phyloP scores from a whole-genome alignment of 2,329 filamentous ascomycete species.

The Neophaeococcomyces aloes region DNA sequence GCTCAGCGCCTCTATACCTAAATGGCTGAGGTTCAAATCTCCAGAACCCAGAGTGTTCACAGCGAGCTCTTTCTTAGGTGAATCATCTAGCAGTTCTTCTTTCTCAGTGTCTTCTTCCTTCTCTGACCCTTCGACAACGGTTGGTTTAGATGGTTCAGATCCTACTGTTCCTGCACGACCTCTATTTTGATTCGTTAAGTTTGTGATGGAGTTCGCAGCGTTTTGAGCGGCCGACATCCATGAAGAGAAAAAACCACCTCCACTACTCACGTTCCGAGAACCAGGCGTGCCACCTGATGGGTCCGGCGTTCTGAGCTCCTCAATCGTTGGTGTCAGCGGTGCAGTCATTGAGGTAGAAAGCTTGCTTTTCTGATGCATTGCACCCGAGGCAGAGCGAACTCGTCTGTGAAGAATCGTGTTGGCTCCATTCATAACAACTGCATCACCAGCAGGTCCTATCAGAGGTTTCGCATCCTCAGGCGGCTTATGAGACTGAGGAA shows the following conservation, averaged over 20 bases:
- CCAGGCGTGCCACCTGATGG: conserved; percentile 35
- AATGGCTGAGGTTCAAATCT: conserved; percentile 76
- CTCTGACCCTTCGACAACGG: conserved; percentile 19
- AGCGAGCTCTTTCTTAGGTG: conserved; percentile 58
- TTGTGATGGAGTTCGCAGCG: conserved; percentile 71
- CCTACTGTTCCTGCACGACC: conserved; percentile 27
- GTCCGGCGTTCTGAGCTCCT: conserved; percentile 43
- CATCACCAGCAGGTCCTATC: too few species aligned
- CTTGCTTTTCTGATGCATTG: conserved; percentile 63
- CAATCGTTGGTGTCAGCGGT: conserved; percentile 65
- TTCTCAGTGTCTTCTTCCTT: conserved; percentile 24
- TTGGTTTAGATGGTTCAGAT: conserved; percentile 25
- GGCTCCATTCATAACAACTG: conserved; percentile 26
- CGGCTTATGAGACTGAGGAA: not conserved
- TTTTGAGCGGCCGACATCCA: conserved; percentile 89
- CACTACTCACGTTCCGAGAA: conserved; percentile 18
- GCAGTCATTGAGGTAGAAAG: conserved; percentile 64
- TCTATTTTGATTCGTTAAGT: conserved; percentile 44
- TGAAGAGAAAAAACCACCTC: conserved; percentile 75
- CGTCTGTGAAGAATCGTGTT: conserved; percentile 66
- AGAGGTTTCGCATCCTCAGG: conserved; percentile 15
- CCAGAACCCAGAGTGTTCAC: conserved; percentile 83
- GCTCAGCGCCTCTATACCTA: conserved; percentile 52
- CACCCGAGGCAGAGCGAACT: conserved; percentile 44
- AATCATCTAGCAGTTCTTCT: conserved; percentile 26